These are phyloP conservation scores for Conticribra weissflogii DNA, from an alignment of 108 stramenopile species.

Conservation along the genomic window DNA sequence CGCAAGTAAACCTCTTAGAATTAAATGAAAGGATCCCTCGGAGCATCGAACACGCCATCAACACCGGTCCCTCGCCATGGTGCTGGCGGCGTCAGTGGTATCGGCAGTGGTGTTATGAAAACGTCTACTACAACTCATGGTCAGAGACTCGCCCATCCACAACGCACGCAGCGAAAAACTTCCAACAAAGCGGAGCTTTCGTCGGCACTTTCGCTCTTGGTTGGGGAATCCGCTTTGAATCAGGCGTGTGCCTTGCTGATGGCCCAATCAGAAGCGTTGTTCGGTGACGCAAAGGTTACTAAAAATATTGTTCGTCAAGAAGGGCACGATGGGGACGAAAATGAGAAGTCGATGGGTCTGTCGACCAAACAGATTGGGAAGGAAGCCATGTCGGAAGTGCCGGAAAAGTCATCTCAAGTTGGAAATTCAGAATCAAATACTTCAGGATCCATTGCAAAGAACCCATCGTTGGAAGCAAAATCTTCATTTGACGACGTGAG, in stretches of 20 bases:
- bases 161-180: background rate
- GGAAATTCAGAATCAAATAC: background rate
- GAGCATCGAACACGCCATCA: background rate
- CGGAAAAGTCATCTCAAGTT: background rate
- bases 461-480: background rate
- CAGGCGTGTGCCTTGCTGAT: slow-evolving; percentile 20
- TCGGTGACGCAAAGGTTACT: background rate
- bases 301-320: background rate
- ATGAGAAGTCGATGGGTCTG: too few relatives aligned
- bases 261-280: slow-evolving; percentile 14
- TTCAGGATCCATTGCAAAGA: background rate
- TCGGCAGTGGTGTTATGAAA: too few relatives aligned
- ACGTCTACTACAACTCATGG: too few relatives aligned
- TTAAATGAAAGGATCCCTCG: background rate
- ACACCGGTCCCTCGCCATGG: background rate
- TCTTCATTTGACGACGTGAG: background rate
- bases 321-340: background rate
- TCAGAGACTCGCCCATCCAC: background rate
- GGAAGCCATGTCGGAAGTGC: background rate
- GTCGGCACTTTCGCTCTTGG: slow-evolving; percentile 11
- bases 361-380: background rate
- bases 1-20: too few relatives aligned
- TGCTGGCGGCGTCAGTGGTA: background rate
- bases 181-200: slow-evolving; percentile 7
- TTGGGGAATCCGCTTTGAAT: slow-evolving; percentile 13